phyloP scores from a whole-genome alignment of 345 rosid species.

The Lagerstroemia speciosa region DNA sequence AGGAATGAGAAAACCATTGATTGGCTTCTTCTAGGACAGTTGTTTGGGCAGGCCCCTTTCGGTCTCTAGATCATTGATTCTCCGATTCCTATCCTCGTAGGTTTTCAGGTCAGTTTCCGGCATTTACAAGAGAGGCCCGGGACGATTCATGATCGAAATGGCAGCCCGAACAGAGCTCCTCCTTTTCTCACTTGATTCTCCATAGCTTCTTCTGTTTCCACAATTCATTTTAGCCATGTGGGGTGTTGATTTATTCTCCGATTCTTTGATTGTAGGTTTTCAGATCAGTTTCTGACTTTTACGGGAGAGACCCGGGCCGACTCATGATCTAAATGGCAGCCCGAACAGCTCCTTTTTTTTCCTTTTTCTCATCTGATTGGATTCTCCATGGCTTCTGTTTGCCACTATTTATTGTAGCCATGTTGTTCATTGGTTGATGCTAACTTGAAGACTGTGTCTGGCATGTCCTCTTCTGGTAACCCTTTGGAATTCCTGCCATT shows the following conservation, averaged over 20 bases:
- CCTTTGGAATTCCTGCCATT: too few relatives aligned
- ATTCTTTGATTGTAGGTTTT: too few relatives aligned
- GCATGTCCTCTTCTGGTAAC: not conserved
- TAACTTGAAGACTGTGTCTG: not conserved
- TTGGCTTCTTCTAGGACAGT: not conserved
- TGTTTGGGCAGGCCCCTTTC: slow-evolving; percentile 1
- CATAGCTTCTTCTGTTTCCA: not conserved
- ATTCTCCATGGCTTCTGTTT: too few relatives aligned
- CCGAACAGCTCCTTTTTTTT: too few relatives aligned
- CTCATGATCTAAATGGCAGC: too few relatives aligned
- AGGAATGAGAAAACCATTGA: not conserved
- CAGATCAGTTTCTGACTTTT: too few relatives aligned
- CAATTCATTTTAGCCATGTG: not conserved
- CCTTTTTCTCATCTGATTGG: too few relatives aligned
- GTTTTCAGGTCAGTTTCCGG: not conserved
- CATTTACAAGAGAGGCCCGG: not conserved
- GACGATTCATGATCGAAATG: not conserved
- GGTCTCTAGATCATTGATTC: not conserved
- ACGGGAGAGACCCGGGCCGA: too few relatives aligned
- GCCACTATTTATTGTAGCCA: too few relatives aligned
- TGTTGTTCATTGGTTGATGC: too few relatives aligned
- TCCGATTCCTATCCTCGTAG: not conserved
- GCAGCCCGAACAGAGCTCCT: not conserved
- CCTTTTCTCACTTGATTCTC: not conserved
- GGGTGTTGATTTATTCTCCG: too few relatives aligned